Conservation (phyloP, 768 basidiomycete genomes). For the Xerocomellus dryophilus region DNA sequence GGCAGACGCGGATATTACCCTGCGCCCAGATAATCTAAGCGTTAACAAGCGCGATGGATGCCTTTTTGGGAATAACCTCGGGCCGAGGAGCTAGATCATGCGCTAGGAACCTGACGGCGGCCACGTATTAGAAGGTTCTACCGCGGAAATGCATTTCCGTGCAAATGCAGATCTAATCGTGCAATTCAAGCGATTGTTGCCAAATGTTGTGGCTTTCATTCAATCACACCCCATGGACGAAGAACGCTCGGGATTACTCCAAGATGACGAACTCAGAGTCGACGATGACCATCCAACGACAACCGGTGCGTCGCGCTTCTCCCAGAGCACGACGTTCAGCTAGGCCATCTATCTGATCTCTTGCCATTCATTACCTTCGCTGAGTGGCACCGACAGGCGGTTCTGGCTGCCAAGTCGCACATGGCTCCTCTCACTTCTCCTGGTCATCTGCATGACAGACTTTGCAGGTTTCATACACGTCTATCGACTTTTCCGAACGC, state of each 20-base stretch:
- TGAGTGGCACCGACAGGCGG: not conserved
- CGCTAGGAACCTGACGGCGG: too few relatives aligned
- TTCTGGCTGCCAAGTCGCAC: not conserved
- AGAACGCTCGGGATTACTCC: not conserved
- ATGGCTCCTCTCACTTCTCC: not conserved
- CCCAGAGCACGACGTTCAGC: not conserved
- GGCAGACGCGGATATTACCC: too few relatives aligned
- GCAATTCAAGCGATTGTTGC: not conserved
- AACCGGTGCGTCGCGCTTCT: not conserved
- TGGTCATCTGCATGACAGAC: not conserved
- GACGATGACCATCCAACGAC: not conserved
- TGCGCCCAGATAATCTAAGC: not conserved
- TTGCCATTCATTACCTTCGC: not conserved
- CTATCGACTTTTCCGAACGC: not conserved
- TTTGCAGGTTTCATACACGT: not conserved
- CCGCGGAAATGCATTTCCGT: too few relatives aligned
- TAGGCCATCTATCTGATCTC: not conserved
- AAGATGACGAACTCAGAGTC: not conserved
- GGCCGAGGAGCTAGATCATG: too few relatives aligned
- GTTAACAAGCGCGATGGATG: too few relatives aligned
- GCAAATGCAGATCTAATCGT: too few relatives aligned
- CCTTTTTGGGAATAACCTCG: too few relatives aligned
- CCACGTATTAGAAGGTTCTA: too few relatives aligned
- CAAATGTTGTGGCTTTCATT: not conserved
- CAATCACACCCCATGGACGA: not conserved